Conservation (phyloP, 805 yeast species). For the Ogataea nakhonphanomensis region DNA sequence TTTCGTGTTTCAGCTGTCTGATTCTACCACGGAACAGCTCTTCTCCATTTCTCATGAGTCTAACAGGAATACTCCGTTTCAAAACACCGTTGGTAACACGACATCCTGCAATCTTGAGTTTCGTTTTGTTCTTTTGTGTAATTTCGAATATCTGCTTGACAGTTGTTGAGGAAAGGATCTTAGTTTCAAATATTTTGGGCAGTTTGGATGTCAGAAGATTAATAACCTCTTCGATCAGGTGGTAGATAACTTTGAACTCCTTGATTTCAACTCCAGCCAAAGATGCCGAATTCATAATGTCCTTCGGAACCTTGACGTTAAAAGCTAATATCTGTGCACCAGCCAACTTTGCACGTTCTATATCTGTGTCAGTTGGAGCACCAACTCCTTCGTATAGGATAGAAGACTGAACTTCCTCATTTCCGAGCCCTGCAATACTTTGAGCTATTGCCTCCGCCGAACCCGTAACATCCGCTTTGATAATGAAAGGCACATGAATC, state of each 20-base stretch:
- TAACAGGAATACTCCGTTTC: slow-evolving; percentile 47
- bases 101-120: slow-evolving; percentile 79
- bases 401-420: slow-evolving; percentile 72
- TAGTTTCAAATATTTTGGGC: slow-evolving; percentile 63
- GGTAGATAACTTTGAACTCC: slow-evolving; percentile 78
- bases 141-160: slow-evolving; percentile 72
- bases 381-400: slow-evolving; percentile 80
- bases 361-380: slow-evolving; percentile 60
- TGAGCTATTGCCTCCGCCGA: slow-evolving; percentile 91
- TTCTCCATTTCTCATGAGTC: slow-evolving; percentile 47
- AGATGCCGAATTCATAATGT: slow-evolving; percentile 55
- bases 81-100: slow-evolving; percentile 69
- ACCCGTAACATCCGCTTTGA: slow-evolving; percentile 91
- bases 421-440: slow-evolving; percentile 77
- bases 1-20: slow-evolving; percentile 73
- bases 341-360: slow-evolving; percentile 66
- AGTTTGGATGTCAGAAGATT: slow-evolving; percentile 55
- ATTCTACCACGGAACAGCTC: slow-evolving; percentile 41
- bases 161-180: slow-evolving; percentile 62
- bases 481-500: slow-evolving; percentile 54
- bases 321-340: slow-evolving; percentile 75
- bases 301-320: slow-evolving; percentile 67
- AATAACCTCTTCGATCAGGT: slow-evolving; percentile 81
- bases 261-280: slow-evolving; percentile 53
- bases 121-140: slow-evolving; percentile 51